Conservation (phyloP, 805 yeast species). For the Komagataella pastoris region DNA sequence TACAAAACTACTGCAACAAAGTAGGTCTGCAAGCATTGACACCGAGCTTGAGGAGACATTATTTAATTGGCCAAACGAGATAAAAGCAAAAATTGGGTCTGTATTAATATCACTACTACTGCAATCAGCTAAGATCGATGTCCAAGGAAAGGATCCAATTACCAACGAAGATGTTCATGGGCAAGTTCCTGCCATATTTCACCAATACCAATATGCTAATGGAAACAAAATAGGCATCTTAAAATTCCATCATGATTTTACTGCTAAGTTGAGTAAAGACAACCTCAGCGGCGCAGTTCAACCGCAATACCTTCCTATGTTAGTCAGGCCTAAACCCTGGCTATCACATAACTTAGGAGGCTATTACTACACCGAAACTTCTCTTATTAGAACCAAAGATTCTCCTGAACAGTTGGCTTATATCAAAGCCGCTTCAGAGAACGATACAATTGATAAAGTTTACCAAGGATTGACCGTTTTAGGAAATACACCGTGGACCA, state of each 20-base stretch:
- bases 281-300: conserved; percentile 50
- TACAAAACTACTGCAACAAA: conserved; percentile 8
- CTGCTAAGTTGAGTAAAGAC: conserved; percentile 54
- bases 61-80: conserved; percentile 36
- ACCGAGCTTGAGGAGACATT: conserved; percentile 3
- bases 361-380: conserved; percentile 48
- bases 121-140: conserved; percentile 73
- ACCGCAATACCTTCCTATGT: conserved; percentile 89
- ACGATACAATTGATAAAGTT: conserved; percentile 50
- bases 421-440: conserved; percentile 68
- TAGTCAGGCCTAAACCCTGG: conserved; percentile 88
- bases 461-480: conserved; percentile 75
- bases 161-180: conserved; percentile 58
- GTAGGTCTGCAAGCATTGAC: conserved; percentile 1
- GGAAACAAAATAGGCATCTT: conserved; percentile 78
- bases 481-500: conserved; percentile 88
- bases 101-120: conserved; percentile 60
- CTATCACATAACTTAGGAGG: conserved; percentile 75
- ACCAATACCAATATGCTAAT: conserved; percentile 67
- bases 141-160: conserved; percentile 69
- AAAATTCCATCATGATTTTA: conserved; percentile 57
- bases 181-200: conserved; percentile 81
- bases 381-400: conserved; percentile 65
- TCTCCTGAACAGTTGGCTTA: conserved; percentile 87
- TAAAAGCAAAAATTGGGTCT: conserved; percentile 70